phyloP scores from a whole-genome alignment of 352 stramenopile species.

The Phytophthora sojae region DNA sequence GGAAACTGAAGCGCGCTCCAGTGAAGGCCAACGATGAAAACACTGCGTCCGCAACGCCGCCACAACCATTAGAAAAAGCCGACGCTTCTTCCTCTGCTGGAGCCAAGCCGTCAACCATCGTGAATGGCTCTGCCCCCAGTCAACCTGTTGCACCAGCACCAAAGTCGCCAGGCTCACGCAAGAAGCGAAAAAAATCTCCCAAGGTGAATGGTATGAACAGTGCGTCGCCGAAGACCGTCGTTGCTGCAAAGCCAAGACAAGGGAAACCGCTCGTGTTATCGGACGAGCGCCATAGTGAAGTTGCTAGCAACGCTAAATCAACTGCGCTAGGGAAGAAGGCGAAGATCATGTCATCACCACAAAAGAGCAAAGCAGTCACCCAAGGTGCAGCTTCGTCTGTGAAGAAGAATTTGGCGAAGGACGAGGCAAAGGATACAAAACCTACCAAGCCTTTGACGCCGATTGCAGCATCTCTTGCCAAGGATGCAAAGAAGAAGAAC shows the following conservation, averaged over 20 bases:
- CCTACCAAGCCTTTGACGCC: conserved; percentile 17
- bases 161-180: conserved; percentile 11
- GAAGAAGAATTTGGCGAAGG: conserved; percentile 3
- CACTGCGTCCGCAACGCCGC: not conserved
- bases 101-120: not conserved
- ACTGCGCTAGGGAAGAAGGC: not conserved
- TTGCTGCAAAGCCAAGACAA: conserved; percentile 5
- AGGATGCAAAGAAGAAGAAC: conserved; percentile 26
- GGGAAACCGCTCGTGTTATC: conserved; percentile 19
- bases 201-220: conserved; percentile 13
- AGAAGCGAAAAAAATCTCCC: conserved; percentile 19
- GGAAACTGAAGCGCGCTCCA: not conserved
- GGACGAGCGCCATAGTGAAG: not conserved
- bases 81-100: not conserved
- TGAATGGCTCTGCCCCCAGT: not conserved
- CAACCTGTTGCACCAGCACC: conserved; percentile 2
- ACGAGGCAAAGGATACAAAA: not conserved
- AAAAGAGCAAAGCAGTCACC: not conserved
- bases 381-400: conserved; percentile 1
- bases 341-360: not conserved
- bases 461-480: conserved; percentile 27
- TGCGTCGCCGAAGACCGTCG: conserved; percentile 9
- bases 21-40: not conserved
- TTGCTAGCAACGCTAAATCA: not conserved
- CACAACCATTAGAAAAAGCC: not conserved